Percentiles rank a stretch among this genome's conserved stretches.
These are phyloP conservation scores for Puccinia hordei DNA, from an alignment of 1,284 basidiomycete genomes.

Conservation along the genomic window DNA sequence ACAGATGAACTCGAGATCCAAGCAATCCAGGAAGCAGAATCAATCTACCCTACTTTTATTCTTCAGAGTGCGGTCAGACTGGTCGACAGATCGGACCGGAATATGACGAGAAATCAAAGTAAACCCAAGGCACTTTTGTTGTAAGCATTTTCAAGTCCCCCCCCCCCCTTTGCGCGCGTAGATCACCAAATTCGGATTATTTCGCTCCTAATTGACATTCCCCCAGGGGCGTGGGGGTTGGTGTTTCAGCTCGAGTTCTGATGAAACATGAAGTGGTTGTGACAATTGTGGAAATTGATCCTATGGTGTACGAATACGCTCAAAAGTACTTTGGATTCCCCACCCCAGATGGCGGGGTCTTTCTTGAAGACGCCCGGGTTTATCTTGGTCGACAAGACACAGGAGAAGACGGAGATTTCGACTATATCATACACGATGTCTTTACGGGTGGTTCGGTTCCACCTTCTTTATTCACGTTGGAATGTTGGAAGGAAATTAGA, in stretches of 20 bases:
- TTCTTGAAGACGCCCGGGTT: slow-evolving; percentile 72
- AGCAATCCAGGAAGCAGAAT: slow-evolving; percentile 61
- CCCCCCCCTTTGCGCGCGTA: neutral
- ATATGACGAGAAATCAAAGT: slow-evolving; percentile 57
- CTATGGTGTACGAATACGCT: slow-evolving; percentile 80
- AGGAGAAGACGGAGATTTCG: slow-evolving; percentile 62
- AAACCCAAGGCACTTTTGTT: slow-evolving; percentile 70
- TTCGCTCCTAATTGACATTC: neutral
- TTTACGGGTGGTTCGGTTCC: slow-evolving; percentile 87
- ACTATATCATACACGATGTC: slow-evolving; percentile 82
- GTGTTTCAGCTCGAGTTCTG: slow-evolving; percentile 75
- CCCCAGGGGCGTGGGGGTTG: slow-evolving; percentile 77
- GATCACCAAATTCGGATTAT: neutral
- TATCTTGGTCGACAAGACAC: slow-evolving; percentile 63
- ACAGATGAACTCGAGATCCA: slow-evolving; percentile 59
- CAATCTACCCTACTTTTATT: slow-evolving; percentile 79
- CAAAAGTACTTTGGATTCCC: slow-evolving; percentile 73
- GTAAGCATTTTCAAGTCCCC: slow-evolving; percentile 62
- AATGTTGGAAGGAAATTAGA: slow-evolving; percentile 77
- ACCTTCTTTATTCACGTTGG: slow-evolving; percentile 73
- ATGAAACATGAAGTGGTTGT: slow-evolving; percentile 69
- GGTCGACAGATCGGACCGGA: slow-evolving; percentile 62
- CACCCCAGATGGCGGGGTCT: slow-evolving; percentile 67
- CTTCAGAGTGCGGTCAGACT: slow-evolving; percentile 79
- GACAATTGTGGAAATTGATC: slow-evolving; percentile 81